These are phyloP conservation scores for Rhazya stricta DNA, from an alignment of 257 asterid species.

Conservation along the genomic window DNA sequence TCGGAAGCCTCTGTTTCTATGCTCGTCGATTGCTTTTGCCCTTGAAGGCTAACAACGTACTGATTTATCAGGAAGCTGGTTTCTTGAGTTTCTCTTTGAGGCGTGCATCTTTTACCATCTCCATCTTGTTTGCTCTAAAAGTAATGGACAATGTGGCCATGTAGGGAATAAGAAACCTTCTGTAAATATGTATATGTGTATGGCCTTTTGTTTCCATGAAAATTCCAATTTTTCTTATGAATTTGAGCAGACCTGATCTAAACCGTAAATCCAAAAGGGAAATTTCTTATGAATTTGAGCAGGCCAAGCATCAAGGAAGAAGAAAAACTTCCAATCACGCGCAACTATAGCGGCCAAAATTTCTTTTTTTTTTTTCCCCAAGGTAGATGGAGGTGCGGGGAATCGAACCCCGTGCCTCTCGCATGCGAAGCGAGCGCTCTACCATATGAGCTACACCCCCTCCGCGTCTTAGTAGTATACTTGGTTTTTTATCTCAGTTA, in stretches of 20 bases:
- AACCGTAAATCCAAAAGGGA: too few species aligned
- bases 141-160: background rate
- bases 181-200: background rate
- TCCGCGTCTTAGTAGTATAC: too few species aligned
- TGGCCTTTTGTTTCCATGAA: background rate
- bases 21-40: constrained; percentile 36
- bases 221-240: background rate
- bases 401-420: constrained; percentile 99
- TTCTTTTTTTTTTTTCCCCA: too few species aligned
- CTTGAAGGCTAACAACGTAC: constrained; percentile 11
- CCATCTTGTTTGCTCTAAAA: background rate
- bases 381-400: constrained; percentile 98
- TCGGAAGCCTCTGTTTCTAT: constrained; percentile 46
- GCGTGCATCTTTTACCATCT: background rate
- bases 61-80: background rate
- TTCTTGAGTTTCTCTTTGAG: background rate
- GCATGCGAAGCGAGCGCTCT: constrained; percentile 99
- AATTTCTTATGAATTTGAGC: too few species aligned
- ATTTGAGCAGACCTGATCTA: background rate
- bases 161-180: background rate
- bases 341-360: too few species aligned
- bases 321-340: too few species aligned
- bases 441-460: constrained; percentile 99
- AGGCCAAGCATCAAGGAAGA: too few species aligned
- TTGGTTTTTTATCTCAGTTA: too few species aligned